Percentiles rank a stretch among this genome's conserved stretches.
phyloP scores from a whole-genome alignment of 495 filamentous ascomycete species.

The Daldinia grandis region DNA sequence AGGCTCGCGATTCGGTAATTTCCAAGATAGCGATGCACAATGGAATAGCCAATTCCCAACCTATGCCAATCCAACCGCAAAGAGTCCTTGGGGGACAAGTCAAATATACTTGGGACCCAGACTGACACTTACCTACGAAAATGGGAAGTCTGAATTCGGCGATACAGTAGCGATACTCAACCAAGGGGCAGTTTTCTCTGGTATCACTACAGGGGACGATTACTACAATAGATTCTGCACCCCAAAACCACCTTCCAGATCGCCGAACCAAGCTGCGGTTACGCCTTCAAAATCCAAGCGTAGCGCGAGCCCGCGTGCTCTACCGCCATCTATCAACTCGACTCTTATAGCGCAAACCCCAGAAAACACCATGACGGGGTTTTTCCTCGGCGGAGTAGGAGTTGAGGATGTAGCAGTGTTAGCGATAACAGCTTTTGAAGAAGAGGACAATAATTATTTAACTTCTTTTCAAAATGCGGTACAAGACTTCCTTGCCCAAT shows the following conservation, averaged over 20 bases:
- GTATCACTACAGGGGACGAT: slow-evolving; percentile 28
- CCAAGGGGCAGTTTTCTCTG: slow-evolving; percentile 18
- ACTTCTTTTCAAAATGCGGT: slow-evolving; percentile 51
- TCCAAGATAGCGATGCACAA: slow-evolving; percentile 48
- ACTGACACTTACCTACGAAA: slow-evolving; percentile 38
- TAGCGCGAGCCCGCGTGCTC: neutral
- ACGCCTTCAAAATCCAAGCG: neutral
- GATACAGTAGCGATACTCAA: slow-evolving; percentile 12
- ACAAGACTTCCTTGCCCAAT: slow-evolving; percentile 49
- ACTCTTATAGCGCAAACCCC: slow-evolving; percentile 7
- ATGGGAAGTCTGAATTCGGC: slow-evolving; percentile 7
- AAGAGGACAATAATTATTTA: slow-evolving; percentile 38
- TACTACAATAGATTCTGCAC: slow-evolving; percentile 44
- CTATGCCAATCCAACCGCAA: slow-evolving; percentile 6
- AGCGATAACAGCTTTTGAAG: slow-evolving; percentile 38
- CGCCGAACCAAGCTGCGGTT: neutral
- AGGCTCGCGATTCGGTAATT: slow-evolving; percentile 30
- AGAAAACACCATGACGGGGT: slow-evolving; percentile 43
- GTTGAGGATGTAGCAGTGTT: slow-evolving; percentile 55
- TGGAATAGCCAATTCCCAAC: slow-evolving; percentile 43
- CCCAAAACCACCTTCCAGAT: slow-evolving; percentile 23
- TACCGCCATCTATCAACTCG: neutral
- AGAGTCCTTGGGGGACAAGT: slow-evolving; percentile 23
- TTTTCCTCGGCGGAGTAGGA: slow-evolving; percentile 50
- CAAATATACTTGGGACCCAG: slow-evolving; percentile 29